A percentile compares a stretch with the other conserved stretches of the same genome.
Evolutionary conservation across 2,329 filamentous ascomycete species (phyloP).

Genomic region (Aspergillus quadrilineatus): DNA sequence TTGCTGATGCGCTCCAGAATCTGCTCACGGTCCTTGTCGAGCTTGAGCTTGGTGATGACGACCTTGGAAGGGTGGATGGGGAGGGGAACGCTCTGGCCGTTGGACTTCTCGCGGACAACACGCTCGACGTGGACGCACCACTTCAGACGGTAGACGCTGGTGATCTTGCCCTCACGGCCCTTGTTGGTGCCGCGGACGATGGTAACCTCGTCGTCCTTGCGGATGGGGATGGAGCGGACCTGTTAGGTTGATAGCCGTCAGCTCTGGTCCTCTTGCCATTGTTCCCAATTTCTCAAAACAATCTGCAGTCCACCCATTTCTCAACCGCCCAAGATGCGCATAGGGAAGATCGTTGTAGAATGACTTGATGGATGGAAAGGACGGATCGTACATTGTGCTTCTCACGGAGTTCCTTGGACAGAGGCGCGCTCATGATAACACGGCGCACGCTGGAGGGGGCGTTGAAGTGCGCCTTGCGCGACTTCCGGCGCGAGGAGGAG

Average conservation of each 20-base stretch:
- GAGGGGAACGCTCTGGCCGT: constrained; percentile 91
- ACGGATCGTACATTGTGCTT: constrained; percentile 84
- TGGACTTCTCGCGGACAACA: constrained; percentile 94
- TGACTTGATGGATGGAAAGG: not conserved
- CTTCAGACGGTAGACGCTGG: constrained; percentile 96
- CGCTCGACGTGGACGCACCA: constrained; percentile 97
- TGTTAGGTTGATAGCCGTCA: constrained; percentile 35
- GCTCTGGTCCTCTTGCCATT: not conserved
- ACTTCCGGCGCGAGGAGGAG: constrained; percentile 89
- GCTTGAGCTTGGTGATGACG: constrained; percentile 97
- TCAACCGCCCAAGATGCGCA: not conserved
- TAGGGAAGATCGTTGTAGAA: not conserved
- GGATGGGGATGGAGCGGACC: constrained; percentile 94
- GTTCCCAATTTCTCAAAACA: constrained; percentile 8
- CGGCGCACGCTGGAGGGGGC: constrained; percentile 88
- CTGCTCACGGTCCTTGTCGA: constrained; percentile 58
- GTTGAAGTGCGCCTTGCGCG: constrained; percentile 96
- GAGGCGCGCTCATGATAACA: constrained; percentile 93
- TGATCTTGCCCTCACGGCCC: constrained; percentile 98
- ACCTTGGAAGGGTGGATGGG: constrained; percentile 96
- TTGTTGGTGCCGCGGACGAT: constrained; percentile 93
- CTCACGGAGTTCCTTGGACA: constrained; percentile 95
- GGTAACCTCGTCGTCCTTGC: constrained; percentile 94
- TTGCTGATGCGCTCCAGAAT: constrained; percentile 49
- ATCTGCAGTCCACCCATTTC: not conserved